Evolutionary conservation across 768 basidiomycete genomes (phyloP).

Genomic region (Lepiota venenata): DNA sequence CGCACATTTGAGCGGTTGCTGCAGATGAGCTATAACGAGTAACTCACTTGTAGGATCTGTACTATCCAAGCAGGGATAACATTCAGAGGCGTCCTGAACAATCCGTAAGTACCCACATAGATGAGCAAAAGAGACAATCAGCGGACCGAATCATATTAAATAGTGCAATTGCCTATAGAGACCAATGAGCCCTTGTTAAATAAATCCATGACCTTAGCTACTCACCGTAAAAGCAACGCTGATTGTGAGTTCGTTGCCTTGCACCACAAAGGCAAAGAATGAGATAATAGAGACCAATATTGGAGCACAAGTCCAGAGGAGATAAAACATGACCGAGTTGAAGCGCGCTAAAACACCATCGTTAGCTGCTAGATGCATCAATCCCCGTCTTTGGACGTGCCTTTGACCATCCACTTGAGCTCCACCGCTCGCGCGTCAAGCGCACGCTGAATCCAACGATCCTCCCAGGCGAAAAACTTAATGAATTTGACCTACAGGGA

Average conservation of each 20-base stretch:
- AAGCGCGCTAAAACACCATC: conserved; percentile 46
- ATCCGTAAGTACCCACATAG: background rate
- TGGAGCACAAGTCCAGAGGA: conserved; percentile 75
- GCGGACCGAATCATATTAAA: conserved; percentile 81
- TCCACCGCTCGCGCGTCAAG: conserved; percentile 65
- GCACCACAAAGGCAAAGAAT: conserved; percentile 71
- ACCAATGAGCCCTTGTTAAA: background rate
- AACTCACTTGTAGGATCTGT: conserved; percentile 59
- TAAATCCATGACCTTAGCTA: conserved; percentile 7
- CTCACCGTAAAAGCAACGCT: conserved; percentile 80
- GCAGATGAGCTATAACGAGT: background rate
- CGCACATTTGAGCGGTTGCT: background rate
- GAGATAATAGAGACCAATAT: conserved; percentile 78
- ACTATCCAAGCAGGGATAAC: conserved; percentile 80
- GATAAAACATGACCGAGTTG: conserved; percentile 68
- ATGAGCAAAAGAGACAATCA: background rate
- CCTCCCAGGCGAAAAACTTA: conserved; percentile 84
- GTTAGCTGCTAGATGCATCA: background rate
- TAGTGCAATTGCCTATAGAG: conserved; percentile 62
- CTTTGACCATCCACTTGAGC: conserved; percentile 74
- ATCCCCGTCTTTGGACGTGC: conserved; percentile 27
- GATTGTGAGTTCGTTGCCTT: conserved; percentile 72
- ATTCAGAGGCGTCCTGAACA: conserved; percentile 60
- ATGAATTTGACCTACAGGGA: conserved; percentile 59
- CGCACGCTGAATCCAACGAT: conserved; percentile 67